Evolutionary conservation across 352 stramenopile genomes (phyloP).

Genomic region (Pelagophyceae sp.): DNA sequence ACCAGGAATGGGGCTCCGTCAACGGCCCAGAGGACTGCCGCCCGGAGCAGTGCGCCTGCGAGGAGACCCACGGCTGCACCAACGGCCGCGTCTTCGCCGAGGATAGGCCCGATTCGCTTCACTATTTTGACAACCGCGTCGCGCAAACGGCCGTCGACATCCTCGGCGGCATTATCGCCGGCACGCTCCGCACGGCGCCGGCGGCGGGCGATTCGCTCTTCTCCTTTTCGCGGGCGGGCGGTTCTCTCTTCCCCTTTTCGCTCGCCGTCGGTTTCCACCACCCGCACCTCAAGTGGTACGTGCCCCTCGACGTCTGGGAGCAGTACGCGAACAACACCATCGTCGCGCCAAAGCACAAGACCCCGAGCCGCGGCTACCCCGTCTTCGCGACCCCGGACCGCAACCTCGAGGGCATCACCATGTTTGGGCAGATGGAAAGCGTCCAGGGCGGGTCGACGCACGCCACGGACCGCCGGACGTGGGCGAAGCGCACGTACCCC

Average conservation of each 20-base stretch:
- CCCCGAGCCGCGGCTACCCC: no score
- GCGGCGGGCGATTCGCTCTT: no score
- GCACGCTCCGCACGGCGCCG: no score
- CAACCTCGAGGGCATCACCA: background rate
- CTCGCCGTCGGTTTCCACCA: constrained; percentile 21
- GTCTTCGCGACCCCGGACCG: background rate
- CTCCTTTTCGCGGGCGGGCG: no score
- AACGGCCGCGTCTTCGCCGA: background rate
- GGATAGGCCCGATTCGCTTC: background rate
- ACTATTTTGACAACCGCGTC: constrained; percentile 3
- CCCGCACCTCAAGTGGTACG: constrained; percentile 23
- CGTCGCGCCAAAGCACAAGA: no score
- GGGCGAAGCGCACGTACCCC: no score
- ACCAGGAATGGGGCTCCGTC: background rate
- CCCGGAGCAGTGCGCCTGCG: background rate
- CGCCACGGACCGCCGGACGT: no score
- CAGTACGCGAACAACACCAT: background rate
- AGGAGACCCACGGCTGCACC: background rate
- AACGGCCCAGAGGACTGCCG: background rate
- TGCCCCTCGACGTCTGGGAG: background rate
- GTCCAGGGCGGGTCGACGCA: no score
- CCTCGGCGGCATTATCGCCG: background rate
- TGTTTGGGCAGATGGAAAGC: background rate
- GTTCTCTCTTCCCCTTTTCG: background rate
- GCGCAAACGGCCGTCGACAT: background rate